A percentile compares a stretch with the other conserved stretches of the same genome.
These are phyloP conservation scores for Jamesozyma piceae DNA, from an alignment of 805 yeast genomes.

Conservation along the genomic window DNA sequence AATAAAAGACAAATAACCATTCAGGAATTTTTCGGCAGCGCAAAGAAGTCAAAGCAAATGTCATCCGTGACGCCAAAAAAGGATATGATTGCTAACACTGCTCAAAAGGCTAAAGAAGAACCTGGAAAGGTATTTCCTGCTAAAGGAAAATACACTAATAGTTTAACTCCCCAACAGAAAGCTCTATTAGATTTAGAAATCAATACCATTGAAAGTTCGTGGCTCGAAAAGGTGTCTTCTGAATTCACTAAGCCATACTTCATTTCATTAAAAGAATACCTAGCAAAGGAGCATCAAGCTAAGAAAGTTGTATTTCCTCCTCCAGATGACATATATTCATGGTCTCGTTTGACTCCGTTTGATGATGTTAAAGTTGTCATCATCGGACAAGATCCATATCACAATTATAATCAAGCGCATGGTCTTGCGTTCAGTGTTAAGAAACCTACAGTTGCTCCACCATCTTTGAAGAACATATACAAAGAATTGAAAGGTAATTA, in stretches of 20 bases:
- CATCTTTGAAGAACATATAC: slow-evolving; percentile 78
- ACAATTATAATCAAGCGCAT: slow-evolving; percentile 86
- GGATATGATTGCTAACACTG: neutral
- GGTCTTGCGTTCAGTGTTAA: slow-evolving; percentile 90
- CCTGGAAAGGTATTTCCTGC: neutral
- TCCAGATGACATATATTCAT: slow-evolving; percentile 65
- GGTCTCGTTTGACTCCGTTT: slow-evolving; percentile 82
- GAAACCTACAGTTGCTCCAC: slow-evolving; percentile 80
- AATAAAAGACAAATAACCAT: slow-evolving; percentile 10
- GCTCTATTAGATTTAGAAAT: slow-evolving; percentile 40
- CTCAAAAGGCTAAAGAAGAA: neutral
- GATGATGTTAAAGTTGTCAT: slow-evolving; percentile 64
- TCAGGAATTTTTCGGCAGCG: slow-evolving; percentile 12
- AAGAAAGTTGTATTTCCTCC: slow-evolving; percentile 65
- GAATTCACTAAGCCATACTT: slow-evolving; percentile 85
- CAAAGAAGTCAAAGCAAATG: slow-evolving; percentile 7
- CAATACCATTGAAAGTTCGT: slow-evolving; percentile 57
- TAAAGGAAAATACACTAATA: neutral
- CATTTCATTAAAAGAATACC: slow-evolving; percentile 56
- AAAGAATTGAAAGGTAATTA: slow-evolving; percentile 67
- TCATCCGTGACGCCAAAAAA: neutral
- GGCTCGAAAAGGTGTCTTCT: slow-evolving; percentile 61
- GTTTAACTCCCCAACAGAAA: slow-evolving; percentile 1
- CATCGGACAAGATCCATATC: slow-evolving; percentile 96
- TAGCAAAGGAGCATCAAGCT: slow-evolving; percentile 37